A percentile compares a stretch with the other conserved stretches of the same genome.
Evolutionary conservation across 352 stramenopile species (phyloP).

Genomic region (Pythium folliculosum): DNA sequence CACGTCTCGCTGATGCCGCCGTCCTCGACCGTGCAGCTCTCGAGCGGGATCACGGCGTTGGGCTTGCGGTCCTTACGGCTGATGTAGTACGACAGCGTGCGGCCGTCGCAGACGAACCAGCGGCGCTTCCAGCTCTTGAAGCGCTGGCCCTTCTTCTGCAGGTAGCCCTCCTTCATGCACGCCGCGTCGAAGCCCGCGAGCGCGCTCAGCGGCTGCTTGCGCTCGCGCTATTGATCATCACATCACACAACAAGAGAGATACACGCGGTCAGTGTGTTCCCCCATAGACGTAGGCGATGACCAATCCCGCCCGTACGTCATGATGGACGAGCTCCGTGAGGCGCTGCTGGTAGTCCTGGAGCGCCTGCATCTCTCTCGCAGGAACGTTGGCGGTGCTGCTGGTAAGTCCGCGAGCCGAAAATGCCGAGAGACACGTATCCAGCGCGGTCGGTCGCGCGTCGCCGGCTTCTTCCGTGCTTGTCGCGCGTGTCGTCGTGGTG

Average conservation of each 20-base stretch:
- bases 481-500: slow-evolving; percentile 14
- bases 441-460: not conserved
- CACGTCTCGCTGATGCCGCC: slow-evolving; percentile 83
- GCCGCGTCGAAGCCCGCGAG: slow-evolving; percentile 53
- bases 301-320: slow-evolving; percentile 32
- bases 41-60: slow-evolving; percentile 80
- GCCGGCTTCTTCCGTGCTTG: slow-evolving; percentile 9
- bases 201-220: slow-evolving; percentile 53
- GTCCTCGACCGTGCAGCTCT: slow-evolving; percentile 80
- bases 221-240: slow-evolving; percentile 39
- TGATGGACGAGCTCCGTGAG: slow-evolving; percentile 80
- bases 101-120: slow-evolving; percentile 86
- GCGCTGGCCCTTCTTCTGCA: slow-evolving; percentile 85
- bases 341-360: slow-evolving; percentile 77
- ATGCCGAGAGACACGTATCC: not conserved
- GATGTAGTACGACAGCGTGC: slow-evolving; percentile 84
- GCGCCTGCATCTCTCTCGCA: slow-evolving; percentile 46
- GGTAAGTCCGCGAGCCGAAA: not conserved
- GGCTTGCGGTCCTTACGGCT: slow-evolving; percentile 77
- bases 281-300: no score
- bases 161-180: slow-evolving; percentile 82
- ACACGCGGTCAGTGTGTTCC: not conserved
- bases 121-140: slow-evolving; percentile 83
- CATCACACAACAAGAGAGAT: not conserved
- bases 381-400: not conserved